These are phyloP conservation scores for Pseudocercospora macadamiae DNA, from an alignment of 2,329 filamentous ascomycete species.

Conservation along the genomic window DNA sequence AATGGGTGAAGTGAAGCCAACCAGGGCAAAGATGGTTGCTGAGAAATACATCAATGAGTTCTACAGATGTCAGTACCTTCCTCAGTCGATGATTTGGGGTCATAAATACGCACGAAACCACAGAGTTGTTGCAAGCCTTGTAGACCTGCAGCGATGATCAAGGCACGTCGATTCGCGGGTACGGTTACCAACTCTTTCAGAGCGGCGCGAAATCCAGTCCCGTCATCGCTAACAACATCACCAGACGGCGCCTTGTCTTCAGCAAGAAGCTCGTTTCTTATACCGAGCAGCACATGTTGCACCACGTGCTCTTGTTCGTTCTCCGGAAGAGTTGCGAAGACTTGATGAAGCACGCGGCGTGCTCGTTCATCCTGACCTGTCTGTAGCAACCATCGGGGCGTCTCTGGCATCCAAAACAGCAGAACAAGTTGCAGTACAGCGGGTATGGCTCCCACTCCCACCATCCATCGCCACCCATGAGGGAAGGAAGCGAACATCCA, in stretches of 20 bases:
- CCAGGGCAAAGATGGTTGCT: slow-evolving; percentile 51
- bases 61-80: slow-evolving; percentile 27
- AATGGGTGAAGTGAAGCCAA: slow-evolving; percentile 51
- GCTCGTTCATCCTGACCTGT: slow-evolving; percentile 66
- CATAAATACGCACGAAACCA: slow-evolving; percentile 23
- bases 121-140: slow-evolving; percentile 78
- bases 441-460: slow-evolving; percentile 79
- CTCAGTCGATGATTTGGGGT: background rate
- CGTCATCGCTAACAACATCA: slow-evolving; percentile 8
- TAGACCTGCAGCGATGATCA: slow-evolving; percentile 82
- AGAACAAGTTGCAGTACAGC: slow-evolving; percentile 71
- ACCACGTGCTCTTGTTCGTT: slow-evolving; percentile 51
- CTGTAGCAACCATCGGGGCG: slow-evolving; percentile 82
- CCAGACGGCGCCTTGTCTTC: slow-evolving; percentile 25
- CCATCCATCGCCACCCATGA: slow-evolving; percentile 87
- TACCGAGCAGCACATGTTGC: slow-evolving; percentile 65
- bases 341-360: slow-evolving; percentile 58
- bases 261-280: slow-evolving; percentile 67
- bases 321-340: slow-evolving; percentile 22
- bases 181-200: slow-evolving; percentile 44
- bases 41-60: slow-evolving; percentile 54
- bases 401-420: slow-evolving; percentile 78
- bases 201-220: slow-evolving; percentile 10
- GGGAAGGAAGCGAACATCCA: slow-evolving; percentile 66
- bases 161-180: slow-evolving; percentile 67